Conservation (phyloP, 345 rosid genomes). For the Durio zibethinus region DNA sequence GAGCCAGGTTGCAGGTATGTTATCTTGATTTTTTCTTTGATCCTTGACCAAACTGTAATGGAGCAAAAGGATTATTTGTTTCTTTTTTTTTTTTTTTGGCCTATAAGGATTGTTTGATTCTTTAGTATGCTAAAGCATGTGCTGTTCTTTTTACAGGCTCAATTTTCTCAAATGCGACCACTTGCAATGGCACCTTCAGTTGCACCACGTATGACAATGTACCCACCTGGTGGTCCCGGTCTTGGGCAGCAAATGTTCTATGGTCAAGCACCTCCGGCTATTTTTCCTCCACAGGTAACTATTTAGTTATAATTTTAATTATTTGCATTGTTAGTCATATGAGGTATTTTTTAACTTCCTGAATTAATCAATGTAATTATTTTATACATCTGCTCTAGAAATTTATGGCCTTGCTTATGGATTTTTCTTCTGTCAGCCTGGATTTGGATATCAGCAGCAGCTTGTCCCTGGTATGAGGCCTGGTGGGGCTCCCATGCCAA, state of each 20-base stretch:
- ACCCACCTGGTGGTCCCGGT: conserved; percentile 65
- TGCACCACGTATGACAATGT: conserved; percentile 69
- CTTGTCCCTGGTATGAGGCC: conserved; percentile 84
- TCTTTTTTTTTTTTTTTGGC: too few relatives aligned
- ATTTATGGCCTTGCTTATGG: background rate
- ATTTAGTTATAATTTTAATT: background rate
- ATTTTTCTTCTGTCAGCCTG: conserved; percentile 36
- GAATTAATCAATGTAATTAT: background rate
- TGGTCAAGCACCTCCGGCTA: conserved; percentile 76
- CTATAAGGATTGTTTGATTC: too few relatives aligned
- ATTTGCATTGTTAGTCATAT: background rate
- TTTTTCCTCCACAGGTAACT: conserved; percentile 57
- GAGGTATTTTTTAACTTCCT: background rate
- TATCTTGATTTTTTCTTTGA: conserved; percentile 3
- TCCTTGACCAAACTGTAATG: too few relatives aligned
- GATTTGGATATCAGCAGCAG: conserved; percentile 84
- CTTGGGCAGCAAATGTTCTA: conserved; percentile 70
- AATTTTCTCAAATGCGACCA: conserved; percentile 78
- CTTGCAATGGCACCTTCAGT: conserved; percentile 48
- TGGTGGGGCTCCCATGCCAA: conserved; percentile 67
- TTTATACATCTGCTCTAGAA: background rate
- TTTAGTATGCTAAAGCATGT: background rate
- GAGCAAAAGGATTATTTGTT: background rate
- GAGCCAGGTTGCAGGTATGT: conserved; percentile 70
- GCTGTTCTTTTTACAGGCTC: conserved; percentile 37